Base-by-base conservation (phyloP, 2,329 filamentous ascomycete genomes). In the Colletotrichum sp. region DNA sequence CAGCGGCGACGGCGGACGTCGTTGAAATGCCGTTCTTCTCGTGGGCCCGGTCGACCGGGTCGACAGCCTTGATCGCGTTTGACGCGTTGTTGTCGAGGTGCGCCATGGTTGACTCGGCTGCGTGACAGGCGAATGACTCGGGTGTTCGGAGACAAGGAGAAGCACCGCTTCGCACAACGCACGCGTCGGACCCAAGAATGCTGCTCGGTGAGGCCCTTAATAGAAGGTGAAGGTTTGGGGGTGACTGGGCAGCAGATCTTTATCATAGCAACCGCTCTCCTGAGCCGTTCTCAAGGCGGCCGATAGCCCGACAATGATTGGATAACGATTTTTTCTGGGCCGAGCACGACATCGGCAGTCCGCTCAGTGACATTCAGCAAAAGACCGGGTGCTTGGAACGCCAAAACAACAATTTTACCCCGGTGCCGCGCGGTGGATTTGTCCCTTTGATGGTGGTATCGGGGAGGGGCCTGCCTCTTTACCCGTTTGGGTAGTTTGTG, bases 241-340 rank as follows among this genome's bases (percentile, higher is more conserved):
- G 18, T 43, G 9, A 47, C 43, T 59, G 71, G 55, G 68, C 71
- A 51, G 43, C 6, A 38, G 62, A 66, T 58, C 57, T 71, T 66
- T 71, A 71, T 66, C 16, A 58, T 8, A 31, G 69, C 15, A 2
- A 18, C 43, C 54, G 24, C 21, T 55, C 21, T 21, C 21, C 63
- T 34, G 31, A 21, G 2, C 11, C 13, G 29, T 65, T 51, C 47
- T 47, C 8, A 18, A 33, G 55, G 43, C 62, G 57, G 68, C 21
- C 55, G 55, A 63, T 36, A n/a, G 47, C 57, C 67, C 67, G 67
- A 66, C 29, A 34, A 27, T 15, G 57, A 57, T 58, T 64, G 47
- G 70, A 69, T 63, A 69, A 72, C 54, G 65, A 72, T 11, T 61
- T 75, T 75, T 75, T 62, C 69, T 75, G 65, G 71, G 59, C 13